phyloP scores from a whole-genome alignment of 164 flowering plant genomes.

The Stephania japonica region DNA sequence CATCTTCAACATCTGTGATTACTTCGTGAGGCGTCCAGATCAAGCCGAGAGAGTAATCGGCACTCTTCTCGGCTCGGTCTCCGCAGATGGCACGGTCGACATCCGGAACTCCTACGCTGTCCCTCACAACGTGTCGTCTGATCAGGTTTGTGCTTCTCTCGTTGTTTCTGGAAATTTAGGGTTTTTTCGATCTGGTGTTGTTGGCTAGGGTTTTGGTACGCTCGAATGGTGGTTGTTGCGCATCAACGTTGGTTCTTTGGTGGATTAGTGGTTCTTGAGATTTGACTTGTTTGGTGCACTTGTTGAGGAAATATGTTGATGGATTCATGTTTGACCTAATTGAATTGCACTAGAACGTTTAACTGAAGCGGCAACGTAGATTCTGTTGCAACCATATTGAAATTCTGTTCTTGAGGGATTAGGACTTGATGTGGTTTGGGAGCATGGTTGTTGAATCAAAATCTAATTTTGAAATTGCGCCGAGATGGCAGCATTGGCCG shows the following conservation, averaged over 20 bases:
- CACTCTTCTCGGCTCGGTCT: constrained; percentile 86
- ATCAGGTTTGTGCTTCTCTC: constrained; percentile 44
- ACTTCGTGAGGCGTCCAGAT: constrained; percentile 84
- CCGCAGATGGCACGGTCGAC: constrained; percentile 85
- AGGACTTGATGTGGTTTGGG: too few relatives aligned
- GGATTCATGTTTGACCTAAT: too few relatives aligned
- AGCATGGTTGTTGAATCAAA: too few relatives aligned
- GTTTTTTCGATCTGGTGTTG: not conserved
- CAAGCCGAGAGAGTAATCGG: constrained; percentile 91
- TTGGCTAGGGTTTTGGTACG: not conserved
- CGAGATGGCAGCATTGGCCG: too few relatives aligned
- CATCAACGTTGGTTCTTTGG: not conserved
- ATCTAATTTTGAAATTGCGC: too few relatives aligned
- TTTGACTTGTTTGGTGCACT: too few relatives aligned
- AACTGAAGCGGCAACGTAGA: too few relatives aligned
- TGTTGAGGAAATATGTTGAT: too few relatives aligned
- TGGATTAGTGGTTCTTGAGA: too few relatives aligned
- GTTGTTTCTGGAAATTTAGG: not conserved
- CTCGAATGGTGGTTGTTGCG: not conserved
- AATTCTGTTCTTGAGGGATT: too few relatives aligned
- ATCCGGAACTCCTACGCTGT: constrained; percentile 90
- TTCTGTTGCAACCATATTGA: too few relatives aligned
- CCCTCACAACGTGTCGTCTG: constrained; percentile 84
- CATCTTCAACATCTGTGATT: constrained; percentile 86
- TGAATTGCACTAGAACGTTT: too few relatives aligned